Evolutionary conservation across 441 rosid species (phyloP), one percentile per base, ranked within the genome.

Genomic region (Erodium moschatum): DNA sequence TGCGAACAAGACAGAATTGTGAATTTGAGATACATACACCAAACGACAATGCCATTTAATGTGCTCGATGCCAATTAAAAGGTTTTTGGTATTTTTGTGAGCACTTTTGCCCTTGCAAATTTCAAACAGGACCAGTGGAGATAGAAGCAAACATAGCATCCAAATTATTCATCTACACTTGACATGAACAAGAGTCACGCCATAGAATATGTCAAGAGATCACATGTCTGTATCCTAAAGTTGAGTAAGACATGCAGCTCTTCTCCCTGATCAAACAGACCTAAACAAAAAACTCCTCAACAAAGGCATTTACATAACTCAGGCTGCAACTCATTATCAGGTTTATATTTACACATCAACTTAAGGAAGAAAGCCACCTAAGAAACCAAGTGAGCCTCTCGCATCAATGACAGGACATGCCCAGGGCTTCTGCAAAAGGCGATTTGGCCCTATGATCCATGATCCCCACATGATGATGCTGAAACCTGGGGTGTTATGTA

Each of bases 331-430:
- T 73, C 63, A 18, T 42, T 76, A 72, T 68, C 74, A 31, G 64
- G 20, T 72, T 63, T 69, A 77, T 78, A 80, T 79, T 46, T 77
- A 83, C 85, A 81, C 73, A 5, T 33, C 73, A 70, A 63, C 80
- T 66, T 66, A 68, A 66, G 52, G 35, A 67, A 65, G 33, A 63
- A 67, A 77, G 65, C 72, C 31, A 70, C 76, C 79, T 54, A 69
- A 42, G 56, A 72, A 68, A 65, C 71, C 64, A 70, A 63, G 65
- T 7, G 44, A 31, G 73, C 72, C 77, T 48, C 65, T 67, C 72
- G 75, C 81, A 75, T 7, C 42, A 7, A 7, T 40, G 46, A 40
- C 46, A 40, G 46, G 46, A 4, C 11, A 40, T 33, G 33, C 44
- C 0, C 9, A 7, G 2, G 11, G 46, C 46, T 40, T 50, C 58